A percentile compares a stretch with the other conserved stretches of the same genome.
phyloP scores from a whole-genome alignment of 805 yeast genomes.

The Wickerhamomyces subpelliculosus region DNA sequence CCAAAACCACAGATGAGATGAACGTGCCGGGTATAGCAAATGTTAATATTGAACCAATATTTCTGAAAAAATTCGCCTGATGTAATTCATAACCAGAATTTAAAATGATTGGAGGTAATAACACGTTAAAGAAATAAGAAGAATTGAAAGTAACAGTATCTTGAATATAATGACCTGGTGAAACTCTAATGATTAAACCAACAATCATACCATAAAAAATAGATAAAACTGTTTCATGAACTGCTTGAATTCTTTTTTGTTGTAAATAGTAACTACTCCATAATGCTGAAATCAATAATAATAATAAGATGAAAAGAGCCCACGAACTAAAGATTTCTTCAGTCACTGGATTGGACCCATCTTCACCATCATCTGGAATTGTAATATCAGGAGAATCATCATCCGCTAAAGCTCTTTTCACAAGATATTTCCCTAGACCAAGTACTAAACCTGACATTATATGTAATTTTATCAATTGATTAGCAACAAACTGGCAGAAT shows the following conservation, averaged over 20 bases:
- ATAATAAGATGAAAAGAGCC: conserved; percentile 86
- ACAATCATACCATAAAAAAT: conserved; percentile 96
- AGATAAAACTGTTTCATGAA: conserved; percentile 96
- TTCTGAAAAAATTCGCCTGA: conserved; percentile 90
- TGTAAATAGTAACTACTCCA: conserved; percentile 95
- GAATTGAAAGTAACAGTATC: conserved; percentile 94
- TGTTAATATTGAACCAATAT: conserved; percentile 81
- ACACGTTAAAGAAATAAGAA: conserved; percentile 85
- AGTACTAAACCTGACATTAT: no score
- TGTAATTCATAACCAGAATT: conserved; percentile 96
- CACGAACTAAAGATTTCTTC: conserved; percentile 96
- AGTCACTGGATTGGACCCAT: conserved; percentile 71
- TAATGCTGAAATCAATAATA: conserved; percentile 76
- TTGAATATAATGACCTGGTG: conserved; percentile 96
- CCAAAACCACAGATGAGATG: conserved; percentile 83
- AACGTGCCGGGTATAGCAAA: conserved; percentile 98
- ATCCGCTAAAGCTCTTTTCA: conserved; percentile 20
- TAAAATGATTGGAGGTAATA: conserved; percentile 92
- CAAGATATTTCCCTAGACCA: conserved; percentile 16
- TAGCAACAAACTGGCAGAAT: no score
- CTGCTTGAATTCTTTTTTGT: conserved; percentile 83
- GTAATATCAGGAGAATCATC: conserved; percentile 30
- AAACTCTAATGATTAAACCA: conserved; percentile 80
- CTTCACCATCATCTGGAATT: conserved; percentile 44
- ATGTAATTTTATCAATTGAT: no score